Evolutionary conservation across 2,329 filamentous ascomycete species (phyloP), one percentile per base, ranked within the genome.

Genomic region (Paraconiothyrium sp.): DNA sequence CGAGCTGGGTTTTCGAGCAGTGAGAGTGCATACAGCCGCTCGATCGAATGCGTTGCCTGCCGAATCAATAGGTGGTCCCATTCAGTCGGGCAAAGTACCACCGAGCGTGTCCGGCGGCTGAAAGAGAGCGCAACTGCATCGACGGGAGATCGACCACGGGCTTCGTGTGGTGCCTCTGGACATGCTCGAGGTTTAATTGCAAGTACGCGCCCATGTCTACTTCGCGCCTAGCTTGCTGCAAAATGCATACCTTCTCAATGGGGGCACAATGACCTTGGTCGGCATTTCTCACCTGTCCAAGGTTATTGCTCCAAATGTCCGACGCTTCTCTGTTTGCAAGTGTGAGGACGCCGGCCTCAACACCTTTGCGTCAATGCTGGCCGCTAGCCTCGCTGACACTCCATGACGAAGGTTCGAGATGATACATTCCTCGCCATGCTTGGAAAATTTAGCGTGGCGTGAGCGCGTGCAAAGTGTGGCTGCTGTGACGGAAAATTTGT

Each of bases 131-230:
- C 30, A 22, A 50, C 27, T 37, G 48, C 50, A 60, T 60, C 57
- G 51, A 60, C 65, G 66, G 70, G 68, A 70, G 69, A 72, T 71
- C 56, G 66, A 50, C 67, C 41, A 35, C 34, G 54, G 50, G 43
- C 41, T 54, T 51, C 52, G 47, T 22, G 16, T 22, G 46, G 34
- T 51, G 32, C 34, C 46, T n/a, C 16, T 16, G 1, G 13, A 44
- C 4, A 6, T 43, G 24, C 37, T 54, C 51, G 51, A 41, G 8
- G 3, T 34, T 56, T 34, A 41, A 56, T 47, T 47, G 54, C 41
- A 47, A n/a, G 27, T 11, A 56, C 37, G 27, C 35, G 49, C 39
- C n/a, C 8, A 22, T 41, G 10, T 54, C 30, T 48, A 43, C 37
- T 48, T 22, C 32, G 39, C 41, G 49, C 43, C 47, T 50, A 54